These are phyloP conservation scores for Canna indica DNA, from an alignment of 176 grass and related monocot species.

Conservation along the genomic window DNA sequence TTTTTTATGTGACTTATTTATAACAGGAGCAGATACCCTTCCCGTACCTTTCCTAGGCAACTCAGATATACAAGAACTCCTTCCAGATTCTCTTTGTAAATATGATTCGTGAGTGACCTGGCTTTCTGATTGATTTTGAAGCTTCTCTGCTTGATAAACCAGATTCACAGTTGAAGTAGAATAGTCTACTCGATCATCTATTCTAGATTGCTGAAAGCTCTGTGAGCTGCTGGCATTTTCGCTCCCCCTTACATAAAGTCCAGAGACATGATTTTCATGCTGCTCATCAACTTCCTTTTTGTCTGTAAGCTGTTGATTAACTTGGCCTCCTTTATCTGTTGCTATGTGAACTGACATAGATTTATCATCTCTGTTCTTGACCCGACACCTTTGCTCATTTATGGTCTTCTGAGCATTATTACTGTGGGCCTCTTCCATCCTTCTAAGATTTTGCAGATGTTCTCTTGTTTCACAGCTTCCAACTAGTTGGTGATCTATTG, in stretches of 20 bases:
- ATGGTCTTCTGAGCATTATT: neutral
- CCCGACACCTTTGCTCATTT: neutral
- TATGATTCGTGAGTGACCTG: slow-evolving; percentile 20
- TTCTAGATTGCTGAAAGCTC: slow-evolving; percentile 9
- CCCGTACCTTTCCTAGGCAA: slow-evolving; percentile 21
- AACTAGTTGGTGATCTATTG: neutral
- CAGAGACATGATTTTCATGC: slow-evolving; percentile 48
- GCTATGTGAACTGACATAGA: slow-evolving; percentile 41
- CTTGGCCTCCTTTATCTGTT: slow-evolving; percentile 47
- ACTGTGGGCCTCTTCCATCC: neutral
- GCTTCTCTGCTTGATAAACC: slow-evolving; percentile 15
- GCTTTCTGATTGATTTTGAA: slow-evolving; percentile 23
- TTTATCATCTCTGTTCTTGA: slow-evolving; percentile 13
- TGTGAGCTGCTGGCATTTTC: slow-evolving; percentile 16
- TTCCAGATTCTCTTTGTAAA: slow-evolving; percentile 19
- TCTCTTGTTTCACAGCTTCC: neutral
- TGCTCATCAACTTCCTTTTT: slow-evolving; percentile 39
- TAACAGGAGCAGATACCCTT: neutral
- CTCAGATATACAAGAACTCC: slow-evolving; percentile 18
- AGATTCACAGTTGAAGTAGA: slow-evolving; percentile 25
- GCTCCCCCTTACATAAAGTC: slow-evolving; percentile 6
- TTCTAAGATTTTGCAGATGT: slow-evolving; percentile 2
- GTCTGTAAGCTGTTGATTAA: slow-evolving; percentile 48
- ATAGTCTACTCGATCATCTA: slow-evolving; percentile 1
- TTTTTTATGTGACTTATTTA: slow-evolving; percentile 23